phyloP scores from a whole-genome alignment of 768 basidiomycete species.

The Tricholoma saponaceum region DNA sequence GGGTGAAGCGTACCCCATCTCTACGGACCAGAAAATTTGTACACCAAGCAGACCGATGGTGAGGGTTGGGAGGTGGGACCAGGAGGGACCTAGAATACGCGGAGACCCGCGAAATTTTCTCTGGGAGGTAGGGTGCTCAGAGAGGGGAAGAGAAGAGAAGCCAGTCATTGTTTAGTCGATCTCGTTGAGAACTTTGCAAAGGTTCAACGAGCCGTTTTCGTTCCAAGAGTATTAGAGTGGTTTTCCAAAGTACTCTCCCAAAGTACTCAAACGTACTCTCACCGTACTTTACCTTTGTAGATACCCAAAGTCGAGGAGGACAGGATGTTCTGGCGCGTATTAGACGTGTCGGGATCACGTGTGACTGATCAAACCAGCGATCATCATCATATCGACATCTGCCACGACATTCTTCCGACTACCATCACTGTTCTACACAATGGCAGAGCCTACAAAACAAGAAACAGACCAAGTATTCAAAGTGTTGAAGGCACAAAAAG shows the following conservation, averaged over 20 bases:
- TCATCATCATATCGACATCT: too few relatives aligned
- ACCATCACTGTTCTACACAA: too few relatives aligned
- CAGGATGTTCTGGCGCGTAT: neutral
- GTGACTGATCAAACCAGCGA: neutral
- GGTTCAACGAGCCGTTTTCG: too few relatives aligned
- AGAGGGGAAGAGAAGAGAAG: slow-evolving; percentile 4
- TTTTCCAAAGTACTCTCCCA: too few relatives aligned
- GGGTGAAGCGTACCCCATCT: slow-evolving; percentile 90
- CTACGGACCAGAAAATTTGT: slow-evolving; percentile 89
- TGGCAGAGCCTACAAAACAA: slow-evolving; percentile 78
- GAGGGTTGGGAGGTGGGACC: slow-evolving; percentile 62
- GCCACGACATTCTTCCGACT: neutral
- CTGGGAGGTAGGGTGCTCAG: neutral
- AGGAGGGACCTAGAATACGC: slow-evolving; percentile 61
- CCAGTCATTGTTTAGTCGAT: slow-evolving; percentile 10
- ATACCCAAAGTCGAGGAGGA: too few relatives aligned
- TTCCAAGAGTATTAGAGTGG: too few relatives aligned
- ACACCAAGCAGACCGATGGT: slow-evolving; percentile 82
- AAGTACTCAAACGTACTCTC: too few relatives aligned
- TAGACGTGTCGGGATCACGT: neutral
- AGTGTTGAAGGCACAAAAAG: slow-evolving; percentile 78
- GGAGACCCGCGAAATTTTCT: slow-evolving; percentile 39
- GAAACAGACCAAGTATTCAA: slow-evolving; percentile 87
- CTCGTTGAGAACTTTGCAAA: too few relatives aligned
- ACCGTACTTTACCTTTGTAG: too few relatives aligned